These are phyloP conservation scores for Spizellomyces punctatus DNA, from an alignment of 192 early-diverging fungal species.

Conservation along the genomic window DNA sequence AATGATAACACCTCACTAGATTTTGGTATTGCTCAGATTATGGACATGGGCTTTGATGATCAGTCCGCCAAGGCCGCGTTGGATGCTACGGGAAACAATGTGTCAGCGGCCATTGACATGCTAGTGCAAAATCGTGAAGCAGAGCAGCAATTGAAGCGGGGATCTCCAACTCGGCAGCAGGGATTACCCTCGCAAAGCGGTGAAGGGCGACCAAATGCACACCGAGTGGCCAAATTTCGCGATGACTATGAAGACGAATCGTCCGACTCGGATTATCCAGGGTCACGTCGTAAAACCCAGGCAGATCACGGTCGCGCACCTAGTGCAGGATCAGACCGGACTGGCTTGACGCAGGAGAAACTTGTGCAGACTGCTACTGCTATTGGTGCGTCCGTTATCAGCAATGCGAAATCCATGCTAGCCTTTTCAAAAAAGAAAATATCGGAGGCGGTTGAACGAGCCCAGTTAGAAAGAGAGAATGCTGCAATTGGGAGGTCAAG, in stretches of 20 bases:
- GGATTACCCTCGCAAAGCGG: neutral
- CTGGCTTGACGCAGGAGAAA: too few species aligned
- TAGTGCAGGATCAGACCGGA: too few species aligned
- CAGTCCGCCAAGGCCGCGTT: conserved; percentile 70
- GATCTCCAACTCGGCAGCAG: neutral
- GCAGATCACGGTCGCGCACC: too few species aligned
- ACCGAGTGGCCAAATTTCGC: conserved; percentile 16
- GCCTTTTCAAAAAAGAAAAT: conserved; percentile 1
- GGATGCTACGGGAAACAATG: conserved; percentile 64
- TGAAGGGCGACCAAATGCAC: conserved; percentile 2
- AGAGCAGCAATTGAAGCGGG: neutral
- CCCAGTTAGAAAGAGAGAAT: too few species aligned
- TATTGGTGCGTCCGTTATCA: conserved; percentile 43
- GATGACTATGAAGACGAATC: too few species aligned
- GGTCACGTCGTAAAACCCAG: too few species aligned
- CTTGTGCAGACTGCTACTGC: conserved; percentile 57
- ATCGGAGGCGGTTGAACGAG: neutral
- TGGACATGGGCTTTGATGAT: conserved; percentile 78
- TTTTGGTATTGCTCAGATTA: conserved; percentile 69
- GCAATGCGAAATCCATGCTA: neutral
- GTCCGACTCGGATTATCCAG: too few species aligned
- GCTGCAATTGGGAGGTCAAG: too few species aligned
- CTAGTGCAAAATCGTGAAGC: conserved; percentile 39
- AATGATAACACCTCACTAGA: conserved; percentile 30
- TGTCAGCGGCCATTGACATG: conserved; percentile 55